Evolutionary conservation across 108 stramenopile species (phyloP).

Genomic region (Fistulifera pelliculosa): DNA sequence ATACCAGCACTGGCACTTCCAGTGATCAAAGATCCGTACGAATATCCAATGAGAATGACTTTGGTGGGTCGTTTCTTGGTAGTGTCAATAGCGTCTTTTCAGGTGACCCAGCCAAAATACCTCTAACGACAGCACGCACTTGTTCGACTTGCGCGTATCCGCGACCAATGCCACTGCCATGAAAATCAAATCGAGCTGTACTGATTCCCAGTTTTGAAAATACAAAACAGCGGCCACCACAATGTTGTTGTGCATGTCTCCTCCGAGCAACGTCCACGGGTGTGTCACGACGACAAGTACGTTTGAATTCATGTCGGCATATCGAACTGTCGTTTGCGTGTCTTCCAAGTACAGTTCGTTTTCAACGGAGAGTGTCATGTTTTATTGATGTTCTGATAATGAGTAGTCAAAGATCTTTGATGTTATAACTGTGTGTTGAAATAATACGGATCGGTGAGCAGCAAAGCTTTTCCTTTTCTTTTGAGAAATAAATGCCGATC

Average conservation of each 20-base stretch:
- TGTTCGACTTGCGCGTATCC: constrained; percentile 39
- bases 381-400: too few relatives aligned
- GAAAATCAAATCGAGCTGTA: constrained; percentile 44
- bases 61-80: constrained; percentile 3
- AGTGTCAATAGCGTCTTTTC: background rate
- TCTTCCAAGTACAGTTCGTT: too few relatives aligned
- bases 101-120: background rate
- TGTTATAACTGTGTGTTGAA: too few relatives aligned
- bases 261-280: constrained; percentile 54
- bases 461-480: too few relatives aligned
- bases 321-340: too few relatives aligned
- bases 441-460: too few relatives aligned
- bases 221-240: constrained; percentile 31
- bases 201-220: constrained; percentile 45
- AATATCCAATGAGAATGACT: constrained; percentile 48
- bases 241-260: constrained; percentile 54
- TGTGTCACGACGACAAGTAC: constrained; percentile 39
- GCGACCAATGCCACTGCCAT: constrained; percentile 24
- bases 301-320: too few relatives aligned
- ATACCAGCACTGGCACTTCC: constrained; percentile 31
- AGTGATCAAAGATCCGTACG: constrained; percentile 44
- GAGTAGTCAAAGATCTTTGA: too few relatives aligned
- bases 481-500: too few relatives aligned
- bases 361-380: too few relatives aligned
- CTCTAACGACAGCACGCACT: constrained; percentile 29